Percentiles rank a stretch among this genome's conserved stretches.
These are phyloP conservation scores for Botrytis fragariae DNA, from an alignment of 2,329 filamentous ascomycete species.

Conservation along the genomic window DNA sequence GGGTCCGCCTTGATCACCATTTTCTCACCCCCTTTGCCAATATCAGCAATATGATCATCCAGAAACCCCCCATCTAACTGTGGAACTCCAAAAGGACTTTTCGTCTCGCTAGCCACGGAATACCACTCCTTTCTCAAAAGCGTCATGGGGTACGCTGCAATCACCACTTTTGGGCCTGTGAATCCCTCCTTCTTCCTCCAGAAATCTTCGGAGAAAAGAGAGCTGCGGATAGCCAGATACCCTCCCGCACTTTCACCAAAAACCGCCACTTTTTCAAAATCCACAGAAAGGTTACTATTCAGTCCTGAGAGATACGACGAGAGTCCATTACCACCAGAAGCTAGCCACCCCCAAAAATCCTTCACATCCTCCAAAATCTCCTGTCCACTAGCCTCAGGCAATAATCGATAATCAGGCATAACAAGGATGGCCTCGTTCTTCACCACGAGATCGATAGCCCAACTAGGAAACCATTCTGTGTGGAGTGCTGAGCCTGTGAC, in stretches of 20 bases:
- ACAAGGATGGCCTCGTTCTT: constrained; percentile 42
- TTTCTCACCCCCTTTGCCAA: background rate
- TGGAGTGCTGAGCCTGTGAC: constrained; percentile 3
- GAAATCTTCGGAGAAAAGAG: background rate
- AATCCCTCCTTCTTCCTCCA: background rate
- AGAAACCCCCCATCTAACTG: background rate
- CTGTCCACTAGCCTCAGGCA: constrained; percentile 47
- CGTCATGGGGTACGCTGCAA: background rate
- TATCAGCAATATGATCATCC: background rate
- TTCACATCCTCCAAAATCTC: constrained; percentile 48
- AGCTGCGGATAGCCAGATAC: background rate
- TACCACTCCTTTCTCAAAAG: background rate
- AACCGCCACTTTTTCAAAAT: constrained; percentile 17
- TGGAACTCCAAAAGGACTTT: background rate
- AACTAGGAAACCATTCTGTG: background rate
- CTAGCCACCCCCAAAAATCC: constrained; percentile 50
- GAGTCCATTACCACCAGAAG: background rate
- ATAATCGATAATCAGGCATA: constrained; percentile 49
- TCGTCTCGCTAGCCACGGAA: background rate
- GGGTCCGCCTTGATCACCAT: background rate
- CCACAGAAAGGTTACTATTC: background rate
- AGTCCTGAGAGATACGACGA: background rate
- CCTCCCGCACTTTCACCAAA: constrained; percentile 24
- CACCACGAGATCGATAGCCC: background rate
- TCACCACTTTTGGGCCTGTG: background rate